Percentiles rank a stretch among this genome's conserved stretches.
These are phyloP conservation scores for Rosa rugosa DNA, from an alignment of 306 rosid genomes.

Conservation along the genomic window DNA sequence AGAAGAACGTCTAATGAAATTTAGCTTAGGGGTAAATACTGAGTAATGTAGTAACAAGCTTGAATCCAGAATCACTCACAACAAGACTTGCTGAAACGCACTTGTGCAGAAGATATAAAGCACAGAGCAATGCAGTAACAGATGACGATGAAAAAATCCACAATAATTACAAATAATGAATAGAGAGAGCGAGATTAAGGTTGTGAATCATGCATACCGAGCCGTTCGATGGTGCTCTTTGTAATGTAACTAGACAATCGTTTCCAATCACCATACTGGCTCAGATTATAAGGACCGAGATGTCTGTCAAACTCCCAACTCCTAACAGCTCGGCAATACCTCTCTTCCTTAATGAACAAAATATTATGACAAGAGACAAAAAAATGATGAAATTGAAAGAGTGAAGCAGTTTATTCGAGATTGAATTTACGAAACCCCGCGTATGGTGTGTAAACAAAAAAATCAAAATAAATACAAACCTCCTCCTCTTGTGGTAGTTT, in stretches of 20 bases:
- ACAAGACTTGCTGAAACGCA: neutral
- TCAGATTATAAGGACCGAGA: conserved; percentile 82
- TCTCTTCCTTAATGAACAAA: conserved; percentile 54
- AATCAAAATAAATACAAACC: conserved; percentile 33
- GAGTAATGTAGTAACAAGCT: neutral
- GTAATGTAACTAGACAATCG: conserved; percentile 67
- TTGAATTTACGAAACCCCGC: too few relatives aligned
- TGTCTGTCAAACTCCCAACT: conserved; percentile 79
- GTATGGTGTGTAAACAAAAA: too few relatives aligned
- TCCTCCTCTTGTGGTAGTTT: conserved; percentile 71
- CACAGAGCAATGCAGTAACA: neutral
- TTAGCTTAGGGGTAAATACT: neutral
- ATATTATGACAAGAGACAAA: neutral
- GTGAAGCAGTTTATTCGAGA: neutral
- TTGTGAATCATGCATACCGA: conserved; percentile 47
- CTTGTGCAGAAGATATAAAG: neutral
- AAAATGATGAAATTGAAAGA: conserved; percentile 7
- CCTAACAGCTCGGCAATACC: conserved; percentile 63
- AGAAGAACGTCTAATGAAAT: neutral
- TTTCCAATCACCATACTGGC: conserved; percentile 66
- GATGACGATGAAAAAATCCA: neutral
- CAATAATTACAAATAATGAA: neutral
- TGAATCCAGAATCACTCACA: neutral
- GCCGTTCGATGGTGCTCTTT: conserved; percentile 45
- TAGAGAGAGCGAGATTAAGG: conserved; percentile 14